phyloP scores from a whole-genome alignment of 116 monocot genomes.

The Dioscorea cayenensis region DNA sequence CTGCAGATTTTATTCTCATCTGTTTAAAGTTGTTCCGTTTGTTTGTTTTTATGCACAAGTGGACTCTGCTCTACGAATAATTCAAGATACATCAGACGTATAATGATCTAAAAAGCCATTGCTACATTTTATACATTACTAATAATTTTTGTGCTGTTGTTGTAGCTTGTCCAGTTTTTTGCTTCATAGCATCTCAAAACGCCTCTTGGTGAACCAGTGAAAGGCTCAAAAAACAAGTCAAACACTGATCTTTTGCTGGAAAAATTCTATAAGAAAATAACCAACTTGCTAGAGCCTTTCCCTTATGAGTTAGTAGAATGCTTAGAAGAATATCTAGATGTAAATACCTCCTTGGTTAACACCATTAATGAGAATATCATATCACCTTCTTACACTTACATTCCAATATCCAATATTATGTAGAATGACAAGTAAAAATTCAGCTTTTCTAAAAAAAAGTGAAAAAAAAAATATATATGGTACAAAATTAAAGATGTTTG shows the following conservation, averaged over 20 bases:
- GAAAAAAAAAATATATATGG: no score
- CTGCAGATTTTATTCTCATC: no score
- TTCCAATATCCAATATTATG: no score
- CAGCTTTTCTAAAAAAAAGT: no score
- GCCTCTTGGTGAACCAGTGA: conserved; percentile 87
- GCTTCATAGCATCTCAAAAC: conserved; percentile 87
- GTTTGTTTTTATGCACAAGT: conserved; percentile 97
- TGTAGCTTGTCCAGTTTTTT: conserved; percentile 88
- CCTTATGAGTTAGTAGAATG: conserved; percentile 93
- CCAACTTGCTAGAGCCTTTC: conserved; percentile 85
- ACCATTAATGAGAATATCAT: background rate
- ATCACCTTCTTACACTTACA: background rate
- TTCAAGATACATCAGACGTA: conserved; percentile 94
- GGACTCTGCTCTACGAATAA: conserved; percentile 83
- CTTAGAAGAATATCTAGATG: conserved; percentile 87
- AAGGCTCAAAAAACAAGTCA: conserved; percentile 73
- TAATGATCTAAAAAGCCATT: background rate
- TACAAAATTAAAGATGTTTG: no score
- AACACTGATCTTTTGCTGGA: conserved; percentile 81
- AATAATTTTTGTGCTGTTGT: background rate
- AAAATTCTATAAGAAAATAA: conserved; percentile 91
- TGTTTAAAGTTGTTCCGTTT: no score
- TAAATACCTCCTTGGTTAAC: conserved; percentile 20
- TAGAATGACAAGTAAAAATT: no score
- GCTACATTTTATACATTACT: background rate